Percentiles rank a stretch among this genome's conserved stretches.
Conservation (phyloP, 306 rosid genomes). For the Sicyos edulis region DNA sequence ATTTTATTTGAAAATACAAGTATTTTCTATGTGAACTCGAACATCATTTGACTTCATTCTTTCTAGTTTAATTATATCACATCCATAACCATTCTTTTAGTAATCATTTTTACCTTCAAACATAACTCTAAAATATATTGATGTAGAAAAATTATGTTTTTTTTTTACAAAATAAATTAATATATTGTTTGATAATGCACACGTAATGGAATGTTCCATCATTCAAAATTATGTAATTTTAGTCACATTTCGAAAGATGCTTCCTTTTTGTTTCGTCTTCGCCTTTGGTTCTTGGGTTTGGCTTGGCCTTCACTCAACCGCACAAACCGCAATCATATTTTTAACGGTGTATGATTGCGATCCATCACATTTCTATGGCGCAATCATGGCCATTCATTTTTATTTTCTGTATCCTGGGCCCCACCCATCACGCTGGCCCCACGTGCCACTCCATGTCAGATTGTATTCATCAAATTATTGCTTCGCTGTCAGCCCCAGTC, state of each 20-base stretch:
- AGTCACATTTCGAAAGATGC: background rate
- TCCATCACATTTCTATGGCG: background rate
- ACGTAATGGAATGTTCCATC: background rate
- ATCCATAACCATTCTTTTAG: no score
- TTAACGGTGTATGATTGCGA: constrained; percentile 19
- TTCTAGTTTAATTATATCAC: no score
- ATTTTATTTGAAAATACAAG: no score
- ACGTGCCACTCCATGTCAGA: background rate
- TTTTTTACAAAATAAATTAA: no score
- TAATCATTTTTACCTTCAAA: no score
- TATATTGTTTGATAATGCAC: background rate
- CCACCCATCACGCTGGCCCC: background rate
- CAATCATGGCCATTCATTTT: constrained; percentile 13
- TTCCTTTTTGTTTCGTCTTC: background rate
- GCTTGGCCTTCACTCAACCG: constrained; percentile 10
- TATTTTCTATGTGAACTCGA: no score
- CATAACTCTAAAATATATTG: no score
- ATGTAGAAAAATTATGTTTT: no score
- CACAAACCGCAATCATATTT: background rate
- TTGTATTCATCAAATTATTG: background rate
- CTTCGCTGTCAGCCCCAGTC: background rate
- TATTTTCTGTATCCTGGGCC: background rate
- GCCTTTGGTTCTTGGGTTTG: background rate
- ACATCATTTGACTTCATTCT: no score
- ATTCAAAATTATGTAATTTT: background rate